Evolutionary conservation across 2,329 filamentous ascomycete species (phyloP).

Genomic region (Arachnomyces sp.): DNA sequence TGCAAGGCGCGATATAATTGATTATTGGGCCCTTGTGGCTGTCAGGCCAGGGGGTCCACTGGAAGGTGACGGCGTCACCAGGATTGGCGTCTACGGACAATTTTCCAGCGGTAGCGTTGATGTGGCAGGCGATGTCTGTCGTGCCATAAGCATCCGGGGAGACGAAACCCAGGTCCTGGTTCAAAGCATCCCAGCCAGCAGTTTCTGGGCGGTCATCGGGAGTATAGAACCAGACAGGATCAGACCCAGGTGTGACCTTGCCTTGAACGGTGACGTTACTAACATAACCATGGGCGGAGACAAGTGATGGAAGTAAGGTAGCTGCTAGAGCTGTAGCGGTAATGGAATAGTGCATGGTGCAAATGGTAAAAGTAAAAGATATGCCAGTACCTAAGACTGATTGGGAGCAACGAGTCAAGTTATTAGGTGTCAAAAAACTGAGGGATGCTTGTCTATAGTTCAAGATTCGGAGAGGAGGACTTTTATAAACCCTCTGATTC

Average conservation of each 20-base stretch:
- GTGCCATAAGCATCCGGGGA: not conserved
- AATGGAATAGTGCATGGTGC: too few relatives aligned
- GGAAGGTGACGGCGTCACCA: not conserved
- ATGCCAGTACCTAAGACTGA: too few relatives aligned
- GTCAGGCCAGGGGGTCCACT: not conserved
- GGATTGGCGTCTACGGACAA: not conserved
- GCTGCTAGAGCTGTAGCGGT: constrained; percentile 2
- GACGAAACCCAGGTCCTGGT: constrained; percentile 1
- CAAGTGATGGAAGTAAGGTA: not conserved
- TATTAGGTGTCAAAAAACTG: too few relatives aligned
- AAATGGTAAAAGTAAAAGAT: too few relatives aligned
- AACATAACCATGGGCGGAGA: constrained; percentile 1
- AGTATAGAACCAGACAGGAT: not conserved
- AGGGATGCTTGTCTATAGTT: too few relatives aligned
- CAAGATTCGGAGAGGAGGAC: too few relatives aligned
- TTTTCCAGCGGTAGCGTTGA: not conserved
- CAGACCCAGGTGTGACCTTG: not conserved
- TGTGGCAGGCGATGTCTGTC: too few relatives aligned
- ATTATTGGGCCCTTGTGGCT: not conserved
- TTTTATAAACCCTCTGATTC: too few relatives aligned
- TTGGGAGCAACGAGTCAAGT: too few relatives aligned
- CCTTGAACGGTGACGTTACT: not conserved
- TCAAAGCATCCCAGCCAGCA: constrained; percentile 1
- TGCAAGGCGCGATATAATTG: too few relatives aligned
- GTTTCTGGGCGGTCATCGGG: not conserved